A percentile compares a stretch with the other conserved stretches of the same genome.
Conservation (phyloP, 306 rosid species). For the Dryas drummondii region DNA sequence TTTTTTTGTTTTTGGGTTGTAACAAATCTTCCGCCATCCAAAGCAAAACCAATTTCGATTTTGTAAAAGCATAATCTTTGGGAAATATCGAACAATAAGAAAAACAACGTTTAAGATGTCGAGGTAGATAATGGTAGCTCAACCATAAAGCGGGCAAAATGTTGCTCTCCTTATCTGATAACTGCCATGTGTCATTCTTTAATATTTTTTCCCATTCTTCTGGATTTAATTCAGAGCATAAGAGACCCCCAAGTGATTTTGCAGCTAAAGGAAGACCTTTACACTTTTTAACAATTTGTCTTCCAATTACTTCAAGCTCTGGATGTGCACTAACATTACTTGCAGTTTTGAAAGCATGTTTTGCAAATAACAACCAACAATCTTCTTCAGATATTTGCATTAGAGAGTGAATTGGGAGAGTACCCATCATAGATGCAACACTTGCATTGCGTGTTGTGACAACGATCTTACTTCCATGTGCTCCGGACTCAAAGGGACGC, state of each 20-base stretch:
- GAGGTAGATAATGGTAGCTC: conserved; percentile 22
- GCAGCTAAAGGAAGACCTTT: conserved; percentile 8
- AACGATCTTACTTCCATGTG: background rate
- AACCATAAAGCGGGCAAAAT: conserved; percentile 12
- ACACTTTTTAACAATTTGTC: conserved; percentile 11
- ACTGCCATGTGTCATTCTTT: background rate
- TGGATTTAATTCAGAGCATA: background rate
- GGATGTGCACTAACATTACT: background rate
- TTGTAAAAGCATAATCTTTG: conserved; percentile 21
- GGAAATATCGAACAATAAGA: conserved; percentile 28
- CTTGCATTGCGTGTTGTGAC: conserved; percentile 14
- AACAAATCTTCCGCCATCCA: conserved; percentile 48
- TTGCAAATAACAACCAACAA: conserved; percentile 13
- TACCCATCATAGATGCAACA: background rate
- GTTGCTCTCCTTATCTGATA: background rate
- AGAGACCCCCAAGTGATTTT: conserved; percentile 3
- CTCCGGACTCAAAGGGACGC: background rate
- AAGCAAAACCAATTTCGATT: conserved; percentile 8
- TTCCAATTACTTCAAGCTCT: conserved; percentile 12
- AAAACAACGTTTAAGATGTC: conserved; percentile 23
- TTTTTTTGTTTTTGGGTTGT: background rate
- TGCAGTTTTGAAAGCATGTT: background rate
- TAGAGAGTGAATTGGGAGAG: background rate
- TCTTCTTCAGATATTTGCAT: background rate
- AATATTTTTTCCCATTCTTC: background rate